These are phyloP conservation scores for Clonostachys solani DNA, from an alignment of 2,329 filamentous ascomycete species.

Conservation along the genomic window DNA sequence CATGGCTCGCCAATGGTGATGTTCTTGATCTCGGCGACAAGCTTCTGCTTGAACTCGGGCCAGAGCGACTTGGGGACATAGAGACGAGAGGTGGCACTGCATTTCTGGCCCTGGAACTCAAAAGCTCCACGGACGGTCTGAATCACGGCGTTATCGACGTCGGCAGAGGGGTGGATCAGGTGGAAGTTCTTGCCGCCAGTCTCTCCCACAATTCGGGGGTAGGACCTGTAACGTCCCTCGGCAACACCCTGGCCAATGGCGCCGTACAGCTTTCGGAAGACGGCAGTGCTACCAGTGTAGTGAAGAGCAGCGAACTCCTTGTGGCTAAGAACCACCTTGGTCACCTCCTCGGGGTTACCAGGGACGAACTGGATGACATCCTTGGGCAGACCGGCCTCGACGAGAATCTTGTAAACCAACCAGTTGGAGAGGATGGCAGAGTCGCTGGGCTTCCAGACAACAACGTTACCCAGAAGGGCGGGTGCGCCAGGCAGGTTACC, in stretches of 20 bases:
- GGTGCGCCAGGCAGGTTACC: slow-evolving; percentile 82
- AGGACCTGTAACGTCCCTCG: slow-evolving; percentile 76
- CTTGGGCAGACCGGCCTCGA: slow-evolving; percentile 84
- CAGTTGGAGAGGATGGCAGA: slow-evolving; percentile 86
- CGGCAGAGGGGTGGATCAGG: slow-evolving; percentile 71
- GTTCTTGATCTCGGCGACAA: slow-evolving; percentile 64
- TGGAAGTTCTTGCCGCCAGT: slow-evolving; percentile 96
- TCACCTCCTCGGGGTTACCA: slow-evolving; percentile 81
- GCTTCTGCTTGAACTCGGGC: slow-evolving; percentile 63
- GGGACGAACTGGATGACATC: slow-evolving; percentile 93
- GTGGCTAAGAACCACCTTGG: slow-evolving; percentile 71
- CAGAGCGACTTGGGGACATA: slow-evolving; percentile 76
- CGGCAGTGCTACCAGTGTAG: slow-evolving; percentile 88
- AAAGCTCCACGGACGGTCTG: slow-evolving; percentile 85
- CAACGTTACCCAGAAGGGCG: slow-evolving; percentile 88
- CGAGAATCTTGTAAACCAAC: slow-evolving; percentile 83
- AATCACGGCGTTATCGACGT: slow-evolving; percentile 72
- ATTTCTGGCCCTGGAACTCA: slow-evolving; percentile 90
- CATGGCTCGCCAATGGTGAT: slow-evolving; percentile 67
- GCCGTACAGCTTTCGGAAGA: slow-evolving; percentile 86
- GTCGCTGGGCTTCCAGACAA: slow-evolving; percentile 95
- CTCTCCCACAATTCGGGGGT: slow-evolving; percentile 86
- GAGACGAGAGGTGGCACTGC: slow-evolving; percentile 75
- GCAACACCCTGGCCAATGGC: slow-evolving; percentile 79
- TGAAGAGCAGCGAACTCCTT: slow-evolving; percentile 85